phyloP scores from a whole-genome alignment of 768 basidiomycete genomes.

The Russula emetica region DNA sequence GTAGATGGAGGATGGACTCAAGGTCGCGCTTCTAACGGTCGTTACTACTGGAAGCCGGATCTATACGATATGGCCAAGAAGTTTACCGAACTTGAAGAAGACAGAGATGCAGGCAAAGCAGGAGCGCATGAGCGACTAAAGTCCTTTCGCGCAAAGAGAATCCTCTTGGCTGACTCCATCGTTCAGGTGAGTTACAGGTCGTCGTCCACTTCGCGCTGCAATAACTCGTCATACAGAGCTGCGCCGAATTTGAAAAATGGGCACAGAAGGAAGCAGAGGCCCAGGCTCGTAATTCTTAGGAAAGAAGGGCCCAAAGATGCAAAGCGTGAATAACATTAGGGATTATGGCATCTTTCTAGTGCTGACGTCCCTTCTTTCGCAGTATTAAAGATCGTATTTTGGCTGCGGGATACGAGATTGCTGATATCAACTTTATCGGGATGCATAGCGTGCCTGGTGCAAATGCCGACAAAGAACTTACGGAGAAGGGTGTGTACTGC shows the following conservation, averaged over 20 bases:
- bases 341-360: background rate
- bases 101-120: conserved; percentile 13
- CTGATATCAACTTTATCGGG: conserved; percentile 13
- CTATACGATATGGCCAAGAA: conserved; percentile 16
- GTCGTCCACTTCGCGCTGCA: background rate
- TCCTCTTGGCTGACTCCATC: conserved; percentile 18
- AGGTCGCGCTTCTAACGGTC: conserved; percentile 13
- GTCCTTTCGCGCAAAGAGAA: conserved; percentile 18
- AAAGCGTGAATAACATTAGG: conserved; percentile 8
- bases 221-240: conserved; percentile 12
- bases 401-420: conserved; percentile 11
- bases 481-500: conserved; percentile 13
- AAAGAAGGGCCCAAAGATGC: conserved; percentile 1
- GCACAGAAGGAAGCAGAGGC: conserved; percentile 1
- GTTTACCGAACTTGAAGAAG: conserved; percentile 13
- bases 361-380: background rate
- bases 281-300: background rate
- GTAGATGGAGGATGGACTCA: conserved; percentile 26
- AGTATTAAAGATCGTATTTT: conserved; percentile 15
- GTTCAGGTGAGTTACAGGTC: background rate
- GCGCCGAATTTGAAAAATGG: conserved; percentile 19
- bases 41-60: conserved; percentile 25
- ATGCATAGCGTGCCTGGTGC: conserved; percentile 4
- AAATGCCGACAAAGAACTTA: conserved; percentile 16
- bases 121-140: conserved; percentile 15